Evolutionary conservation across 441 rosid genomes (phyloP), one percentile per base, ranked within the genome.

Genomic region (Populus hybrid): DNA sequence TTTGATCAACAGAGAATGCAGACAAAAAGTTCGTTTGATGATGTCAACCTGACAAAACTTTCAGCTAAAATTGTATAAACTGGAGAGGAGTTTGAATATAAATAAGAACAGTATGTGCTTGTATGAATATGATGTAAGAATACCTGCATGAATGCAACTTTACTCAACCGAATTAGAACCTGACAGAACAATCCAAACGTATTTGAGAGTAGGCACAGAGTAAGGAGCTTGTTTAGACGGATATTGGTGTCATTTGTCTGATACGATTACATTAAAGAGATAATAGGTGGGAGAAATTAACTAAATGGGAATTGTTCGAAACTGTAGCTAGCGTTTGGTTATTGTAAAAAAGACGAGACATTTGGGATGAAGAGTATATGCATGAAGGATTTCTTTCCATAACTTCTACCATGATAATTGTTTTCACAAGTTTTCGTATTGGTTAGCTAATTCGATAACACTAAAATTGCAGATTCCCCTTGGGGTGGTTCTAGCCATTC

Each of bases 401-500:
- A 38, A 50, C 59, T 14, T 50, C 2, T 5, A 50, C 59, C 8
- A 4, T 4, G 20, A 14, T 50, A 14, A 16, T 66, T 46, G 46
- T n/a, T 12, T 65, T 14, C 34, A 18, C 38, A 40, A 24, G 1
- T 35, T 9, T 34, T 23, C 9, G 14, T 23, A 28, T 18, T 46
- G 46, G 6, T 20, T 57, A 59, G 23, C 34, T 71, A 30, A n/a
- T 11, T 35, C 14, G 18, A 57, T n/a, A 68, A 53, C 38, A 10
- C 61, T 35, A 68, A 73, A 67, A 28, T 11, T 85, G 80, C 85
- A 95, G 99, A 79, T 93, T 68, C 99, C 99, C 0, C 92, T 95
- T 0, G 99, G 99, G 23, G 97, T 95, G 53, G 87, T 95, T 78
- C 85, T 95, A 76, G 99, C 99, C 72, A 95, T 95, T 78, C 99